A percentile compares a stretch with the other conserved stretches of the same genome.
These are phyloP conservation scores for Alternaria sp. DNA, from an alignment of 2,329 filamentous ascomycete species.

Conservation along the genomic window DNA sequence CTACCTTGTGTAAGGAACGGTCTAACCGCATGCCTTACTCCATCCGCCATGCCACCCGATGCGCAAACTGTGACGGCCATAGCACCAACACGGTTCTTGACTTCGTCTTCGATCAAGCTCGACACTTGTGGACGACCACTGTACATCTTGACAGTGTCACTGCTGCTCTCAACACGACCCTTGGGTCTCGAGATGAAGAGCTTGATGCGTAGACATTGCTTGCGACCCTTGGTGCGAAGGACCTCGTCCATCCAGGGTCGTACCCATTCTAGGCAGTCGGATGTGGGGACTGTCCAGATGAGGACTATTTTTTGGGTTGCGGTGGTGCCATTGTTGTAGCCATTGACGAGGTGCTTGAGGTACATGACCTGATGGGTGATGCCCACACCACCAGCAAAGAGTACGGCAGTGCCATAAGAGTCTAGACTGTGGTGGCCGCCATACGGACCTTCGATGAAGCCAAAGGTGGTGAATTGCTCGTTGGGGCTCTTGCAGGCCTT, in stretches of 20 bases:
- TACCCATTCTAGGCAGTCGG: slow-evolving; percentile 71
- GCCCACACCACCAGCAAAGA: slow-evolving; percentile 82
- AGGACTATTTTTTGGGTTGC: slow-evolving; percentile 76
- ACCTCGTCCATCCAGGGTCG: slow-evolving; percentile 72
- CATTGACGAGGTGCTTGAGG: slow-evolving; percentile 74
- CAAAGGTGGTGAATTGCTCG: slow-evolving; percentile 69
- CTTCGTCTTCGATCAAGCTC: slow-evolving; percentile 65
- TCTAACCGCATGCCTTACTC: slow-evolving; percentile 64
- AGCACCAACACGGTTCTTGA: slow-evolving; percentile 64
- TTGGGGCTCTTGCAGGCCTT: slow-evolving; percentile 68
- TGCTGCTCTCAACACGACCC: slow-evolving; percentile 64
- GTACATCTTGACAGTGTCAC: slow-evolving; percentile 68
- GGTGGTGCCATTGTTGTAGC: slow-evolving; percentile 73
- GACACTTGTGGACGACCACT: slow-evolving; percentile 65
- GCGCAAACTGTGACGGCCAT: slow-evolving; percentile 70
- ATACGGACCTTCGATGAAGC: slow-evolving; percentile 79
- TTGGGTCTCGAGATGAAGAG: slow-evolving; percentile 70
- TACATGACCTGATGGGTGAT: slow-evolving; percentile 82
- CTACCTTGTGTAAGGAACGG: slow-evolving; percentile 61
- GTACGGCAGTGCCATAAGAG: slow-evolving; percentile 79
- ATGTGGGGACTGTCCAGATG: slow-evolving; percentile 80
- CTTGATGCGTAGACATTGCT: slow-evolving; percentile 67
- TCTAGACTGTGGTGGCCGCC: slow-evolving; percentile 73
- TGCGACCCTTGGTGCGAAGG: slow-evolving; percentile 65
- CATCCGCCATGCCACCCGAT: slow-evolving; percentile 69